Conservation (phyloP, 495 filamentous ascomycete genomes). For the Podospora bellae-mahoneyi region DNA sequence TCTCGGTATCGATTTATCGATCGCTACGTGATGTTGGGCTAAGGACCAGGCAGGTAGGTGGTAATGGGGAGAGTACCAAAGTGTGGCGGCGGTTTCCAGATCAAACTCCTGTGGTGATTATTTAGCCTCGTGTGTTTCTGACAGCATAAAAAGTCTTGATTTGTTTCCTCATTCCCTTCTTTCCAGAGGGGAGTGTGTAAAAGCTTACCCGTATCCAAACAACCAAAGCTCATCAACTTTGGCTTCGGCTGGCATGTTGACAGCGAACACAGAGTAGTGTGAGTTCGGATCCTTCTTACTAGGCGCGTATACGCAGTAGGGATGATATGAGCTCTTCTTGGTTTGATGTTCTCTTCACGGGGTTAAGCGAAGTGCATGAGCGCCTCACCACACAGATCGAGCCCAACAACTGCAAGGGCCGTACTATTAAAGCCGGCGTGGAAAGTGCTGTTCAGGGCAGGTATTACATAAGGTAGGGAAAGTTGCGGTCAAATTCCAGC, state of each 20-base stretch:
- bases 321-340: neutral
- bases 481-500: neutral
- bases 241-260: slow-evolving; percentile 26
- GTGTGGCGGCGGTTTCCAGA: slow-evolving; percentile 97
- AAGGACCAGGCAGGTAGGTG: neutral
- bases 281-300: no score
- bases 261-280: neutral
- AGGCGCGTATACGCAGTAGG: no score
- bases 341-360: slow-evolving; percentile 20
- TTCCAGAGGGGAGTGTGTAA: neutral
- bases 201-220: slow-evolving; percentile 81
- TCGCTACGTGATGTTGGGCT: neutral
- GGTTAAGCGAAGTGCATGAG: slow-evolving; percentile 10
- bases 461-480: slow-evolving; percentile 2
- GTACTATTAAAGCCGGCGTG: slow-evolving; percentile 6
- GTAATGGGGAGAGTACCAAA: slow-evolving; percentile 60
- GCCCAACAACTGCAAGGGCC: slow-evolving; percentile 1
- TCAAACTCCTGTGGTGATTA: slow-evolving; percentile 68
- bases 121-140: slow-evolving; percentile 20
- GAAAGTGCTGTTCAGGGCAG: neutral
- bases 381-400: slow-evolving; percentile 1
- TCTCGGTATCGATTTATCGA: neutral
- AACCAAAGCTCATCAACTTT: slow-evolving; percentile 68
- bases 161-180: neutral
- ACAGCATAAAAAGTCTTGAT: neutral